These are phyloP conservation scores for Capsicum chinense DNA, from an alignment of 257 asterid species.

Conservation along the genomic window DNA sequence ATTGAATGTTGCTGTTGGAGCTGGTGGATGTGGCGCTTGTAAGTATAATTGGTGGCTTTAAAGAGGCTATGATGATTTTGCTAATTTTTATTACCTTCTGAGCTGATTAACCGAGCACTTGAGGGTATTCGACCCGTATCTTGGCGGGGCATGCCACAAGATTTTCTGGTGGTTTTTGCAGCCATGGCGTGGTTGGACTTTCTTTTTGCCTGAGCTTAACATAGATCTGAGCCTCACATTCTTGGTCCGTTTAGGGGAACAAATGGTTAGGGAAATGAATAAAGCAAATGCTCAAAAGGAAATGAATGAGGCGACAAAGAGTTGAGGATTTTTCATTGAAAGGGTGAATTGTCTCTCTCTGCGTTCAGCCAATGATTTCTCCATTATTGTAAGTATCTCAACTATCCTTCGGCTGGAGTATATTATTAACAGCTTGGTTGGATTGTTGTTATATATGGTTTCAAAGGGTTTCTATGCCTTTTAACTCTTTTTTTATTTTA, in stretches of 20 bases:
- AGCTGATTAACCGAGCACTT: too few relatives aligned
- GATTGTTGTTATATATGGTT: not conserved
- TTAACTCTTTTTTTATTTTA: too few relatives aligned
- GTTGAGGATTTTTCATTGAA: slow-evolving; percentile 32
- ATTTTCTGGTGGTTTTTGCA: too few relatives aligned
- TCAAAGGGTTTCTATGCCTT: not conserved
- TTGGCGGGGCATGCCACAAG: too few relatives aligned
- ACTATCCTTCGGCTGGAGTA: slow-evolving; percentile 2
- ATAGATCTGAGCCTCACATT: too few relatives aligned
- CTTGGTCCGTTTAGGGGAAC: too few relatives aligned
- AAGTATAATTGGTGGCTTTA: not conserved
- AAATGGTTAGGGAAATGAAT: too few relatives aligned
- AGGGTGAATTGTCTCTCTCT: slow-evolving; percentile 66
- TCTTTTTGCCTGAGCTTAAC: too few relatives aligned
- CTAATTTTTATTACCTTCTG: too few relatives aligned
- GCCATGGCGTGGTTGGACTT: too few relatives aligned
- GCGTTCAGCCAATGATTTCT: slow-evolving; percentile 39
- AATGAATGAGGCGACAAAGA: slow-evolving; percentile 23
- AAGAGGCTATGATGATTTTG: slow-evolving; percentile 4
- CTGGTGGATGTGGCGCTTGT: not conserved
- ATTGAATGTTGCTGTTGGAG: not conserved
- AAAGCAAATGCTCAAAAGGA: not conserved
- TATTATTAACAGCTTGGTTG: not conserved
- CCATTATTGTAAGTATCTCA: not conserved
- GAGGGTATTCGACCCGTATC: too few relatives aligned